Evolutionary conservation across 805 yeast species (phyloP).

Genomic region (Schwanniomyces occidentalis): DNA sequence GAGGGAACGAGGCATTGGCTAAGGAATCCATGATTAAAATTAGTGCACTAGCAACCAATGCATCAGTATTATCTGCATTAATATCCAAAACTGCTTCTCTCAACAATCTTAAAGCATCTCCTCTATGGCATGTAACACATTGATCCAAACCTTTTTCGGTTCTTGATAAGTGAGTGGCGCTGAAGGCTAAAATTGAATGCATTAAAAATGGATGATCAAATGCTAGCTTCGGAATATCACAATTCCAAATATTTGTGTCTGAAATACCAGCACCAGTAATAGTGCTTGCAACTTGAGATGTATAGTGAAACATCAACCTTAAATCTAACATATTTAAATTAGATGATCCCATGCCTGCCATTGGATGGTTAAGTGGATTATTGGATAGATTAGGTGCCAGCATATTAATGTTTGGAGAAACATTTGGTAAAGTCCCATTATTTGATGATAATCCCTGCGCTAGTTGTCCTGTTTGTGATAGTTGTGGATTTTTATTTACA

Average conservation of each 20-base stretch:
- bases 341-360: slow-evolving; percentile 11
- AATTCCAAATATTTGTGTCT: slow-evolving; percentile 81
- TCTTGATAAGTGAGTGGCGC: slow-evolving; percentile 87
- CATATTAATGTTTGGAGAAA: slow-evolving; percentile 21
- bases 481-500: not conserved
- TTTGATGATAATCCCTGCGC: not conserved
- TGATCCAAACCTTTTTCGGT: slow-evolving; percentile 75
- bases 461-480: not conserved
- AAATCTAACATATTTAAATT: slow-evolving; percentile 71
- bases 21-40: slow-evolving; percentile 89
- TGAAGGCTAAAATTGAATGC: slow-evolving; percentile 88
- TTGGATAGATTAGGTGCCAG: slow-evolving; percentile 7
- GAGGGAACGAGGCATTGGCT: slow-evolving; percentile 80
- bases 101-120: slow-evolving; percentile 78
- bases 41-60: slow-evolving; percentile 88
- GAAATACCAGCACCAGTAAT: slow-evolving; percentile 90
- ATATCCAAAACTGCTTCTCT: slow-evolving; percentile 86
- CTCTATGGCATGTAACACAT: slow-evolving; percentile 81
- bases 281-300: slow-evolving; percentile 79
- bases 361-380: slow-evolving; percentile 12
- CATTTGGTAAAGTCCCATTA: slow-evolving; percentile 13
- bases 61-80: slow-evolving; percentile 84
- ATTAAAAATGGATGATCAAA: slow-evolving; percentile 85
- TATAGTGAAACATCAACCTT: slow-evolving; percentile 83
- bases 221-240: slow-evolving; percentile 85